Evolutionary conservation across 257 asterid species (phyloP).

Genomic region (Solanum chmielewskii): DNA sequence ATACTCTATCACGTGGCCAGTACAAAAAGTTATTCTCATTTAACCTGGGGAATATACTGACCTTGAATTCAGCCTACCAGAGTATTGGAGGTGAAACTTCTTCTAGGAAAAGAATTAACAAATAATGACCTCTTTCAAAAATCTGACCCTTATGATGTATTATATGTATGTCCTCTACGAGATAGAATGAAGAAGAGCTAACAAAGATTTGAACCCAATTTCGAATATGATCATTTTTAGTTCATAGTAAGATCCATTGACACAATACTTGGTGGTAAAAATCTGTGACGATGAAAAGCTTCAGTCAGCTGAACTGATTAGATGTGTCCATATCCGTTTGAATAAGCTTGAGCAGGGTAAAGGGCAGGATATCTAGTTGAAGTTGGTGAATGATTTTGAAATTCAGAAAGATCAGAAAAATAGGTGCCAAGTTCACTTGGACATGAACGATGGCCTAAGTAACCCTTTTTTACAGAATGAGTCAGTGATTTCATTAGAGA

Average conservation of each 20-base stretch:
- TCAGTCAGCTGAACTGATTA: constrained; percentile 8
- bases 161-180: not conserved
- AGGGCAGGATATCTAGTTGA: constrained; percentile 73
- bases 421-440: constrained; percentile 86
- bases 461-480: constrained; percentile 54
- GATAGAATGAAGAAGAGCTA: constrained; percentile 22
- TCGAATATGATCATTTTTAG: constrained; percentile 82
- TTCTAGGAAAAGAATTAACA: no score
- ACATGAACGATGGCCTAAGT: constrained; percentile 23
- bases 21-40: constrained; percentile 24
- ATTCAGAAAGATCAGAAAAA: constrained; percentile 46
- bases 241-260: constrained; percentile 64
- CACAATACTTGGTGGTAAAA: constrained; percentile 66
- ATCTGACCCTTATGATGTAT: no score
- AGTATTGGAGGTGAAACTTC: no score
- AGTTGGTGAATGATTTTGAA: constrained; percentile 37
- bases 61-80: constrained; percentile 65
- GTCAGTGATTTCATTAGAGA: constrained; percentile 64
- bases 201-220: constrained; percentile 34
- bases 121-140: no score
- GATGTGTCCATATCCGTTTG: constrained; percentile 47
- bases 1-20: constrained; percentile 31
- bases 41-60: constrained; percentile 36
- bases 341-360: constrained; percentile 64
- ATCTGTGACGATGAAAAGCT: not conserved